Conservation (phyloP, 116 monocot species). For the Phalaenopsis hybrid region DNA sequence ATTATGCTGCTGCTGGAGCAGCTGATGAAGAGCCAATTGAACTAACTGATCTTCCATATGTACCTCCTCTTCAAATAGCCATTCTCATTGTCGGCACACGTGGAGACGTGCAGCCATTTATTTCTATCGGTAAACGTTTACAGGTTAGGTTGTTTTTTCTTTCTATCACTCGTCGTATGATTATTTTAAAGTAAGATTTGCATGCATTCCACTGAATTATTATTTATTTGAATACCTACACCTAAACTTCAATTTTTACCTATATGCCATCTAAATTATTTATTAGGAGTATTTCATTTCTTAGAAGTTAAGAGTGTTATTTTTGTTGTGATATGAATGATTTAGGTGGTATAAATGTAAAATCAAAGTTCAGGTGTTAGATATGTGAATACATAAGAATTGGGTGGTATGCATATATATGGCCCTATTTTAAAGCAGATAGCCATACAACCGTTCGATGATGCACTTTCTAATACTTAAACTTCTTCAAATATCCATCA, state of each 20-base stretch:
- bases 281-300: no score
- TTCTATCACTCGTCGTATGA: background rate
- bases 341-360: no score
- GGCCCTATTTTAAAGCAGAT: no score
- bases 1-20: constrained; percentile 31
- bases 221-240: no score
- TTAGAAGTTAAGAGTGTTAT: no score
- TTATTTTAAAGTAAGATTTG: background rate
- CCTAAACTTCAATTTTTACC: no score
- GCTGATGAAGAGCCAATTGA: constrained; percentile 49
- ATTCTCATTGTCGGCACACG: constrained; percentile 98
- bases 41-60: constrained; percentile 32
- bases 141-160: constrained; percentile 45
- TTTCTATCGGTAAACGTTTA: constrained; percentile 93
- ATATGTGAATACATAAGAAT: no score
- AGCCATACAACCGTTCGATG: background rate
- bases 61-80: constrained; percentile 84
- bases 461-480: background rate
- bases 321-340: no score
- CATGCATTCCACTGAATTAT: no score
- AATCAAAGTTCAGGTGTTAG: no score
- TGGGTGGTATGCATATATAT: no score
- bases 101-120: constrained; percentile 98
- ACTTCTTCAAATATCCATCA: background rate
- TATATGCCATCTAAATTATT: no score